Conservation (phyloP, 352 stramenopile species). For the Pythium phragmitis region DNA sequence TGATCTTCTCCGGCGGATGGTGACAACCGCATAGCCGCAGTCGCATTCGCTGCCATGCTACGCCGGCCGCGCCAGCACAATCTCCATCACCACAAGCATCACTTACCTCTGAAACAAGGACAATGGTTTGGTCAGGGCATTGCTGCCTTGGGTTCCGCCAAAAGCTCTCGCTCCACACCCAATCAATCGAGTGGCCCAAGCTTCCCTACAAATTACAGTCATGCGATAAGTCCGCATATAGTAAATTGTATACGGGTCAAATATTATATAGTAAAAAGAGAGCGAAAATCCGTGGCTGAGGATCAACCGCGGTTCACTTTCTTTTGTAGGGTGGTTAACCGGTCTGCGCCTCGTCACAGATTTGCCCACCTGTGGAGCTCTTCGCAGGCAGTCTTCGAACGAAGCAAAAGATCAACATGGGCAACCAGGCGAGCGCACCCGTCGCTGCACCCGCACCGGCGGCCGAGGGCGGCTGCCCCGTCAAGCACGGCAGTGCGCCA, state of each 20-base stretch:
- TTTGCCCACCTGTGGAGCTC: constrained; percentile 10
- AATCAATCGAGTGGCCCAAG: constrained; percentile 24
- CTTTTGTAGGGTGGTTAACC: constrained; percentile 12
- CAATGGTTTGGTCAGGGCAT: constrained; percentile 20
- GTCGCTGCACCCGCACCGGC: constrained; percentile 6
- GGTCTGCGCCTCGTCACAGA: constrained; percentile 24
- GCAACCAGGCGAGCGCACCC: constrained; percentile 62
- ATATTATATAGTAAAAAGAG: constrained; percentile 7
- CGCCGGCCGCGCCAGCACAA: neutral
- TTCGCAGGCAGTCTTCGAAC: constrained; percentile 20
- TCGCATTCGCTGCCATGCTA: neutral
- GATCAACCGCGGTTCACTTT: constrained; percentile 13
- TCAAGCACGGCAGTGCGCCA: constrained; percentile 39
- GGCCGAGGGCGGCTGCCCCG: constrained; percentile 52
- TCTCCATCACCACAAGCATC: constrained; percentile 5
- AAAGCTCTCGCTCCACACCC: constrained; percentile 26
- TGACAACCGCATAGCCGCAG: neutral
- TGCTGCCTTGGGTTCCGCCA: neutral
- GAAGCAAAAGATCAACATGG: constrained; percentile 37
- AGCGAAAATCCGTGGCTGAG: constrained; percentile 15
- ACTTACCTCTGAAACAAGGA: constrained; percentile 41
- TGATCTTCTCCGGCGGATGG: constrained; percentile 4
- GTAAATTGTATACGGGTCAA: constrained; percentile 22
- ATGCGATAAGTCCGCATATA: constrained; percentile 18
- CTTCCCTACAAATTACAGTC: constrained; percentile 14